Evolutionary conservation across 306 rosid species (phyloP).

Genomic region (Fragaria ananassa): DNA sequence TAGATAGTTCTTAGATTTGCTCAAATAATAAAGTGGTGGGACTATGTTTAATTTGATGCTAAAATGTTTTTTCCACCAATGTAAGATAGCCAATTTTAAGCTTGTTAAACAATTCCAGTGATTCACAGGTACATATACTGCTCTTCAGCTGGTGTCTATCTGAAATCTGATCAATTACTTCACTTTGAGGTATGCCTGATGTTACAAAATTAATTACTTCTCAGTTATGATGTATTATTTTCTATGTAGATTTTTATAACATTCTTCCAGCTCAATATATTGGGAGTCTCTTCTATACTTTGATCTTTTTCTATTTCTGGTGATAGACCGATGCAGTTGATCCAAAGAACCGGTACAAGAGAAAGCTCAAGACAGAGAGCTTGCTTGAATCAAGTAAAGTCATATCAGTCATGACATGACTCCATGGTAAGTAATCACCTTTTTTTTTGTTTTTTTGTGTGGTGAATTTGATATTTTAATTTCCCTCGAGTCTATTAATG

Average conservation of each 20-base stretch:
- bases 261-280: not conserved
- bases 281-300: not conserved
- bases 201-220: constrained; percentile 9
- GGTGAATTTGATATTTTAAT: too few species aligned
- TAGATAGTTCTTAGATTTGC: not conserved
- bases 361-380: constrained; percentile 95
- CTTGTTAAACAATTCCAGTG: constrained; percentile 2
- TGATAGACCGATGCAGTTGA: constrained; percentile 80
- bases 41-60: not conserved
- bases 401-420: too few species aligned
- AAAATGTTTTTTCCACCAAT: not conserved
- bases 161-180: constrained; percentile 75
- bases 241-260: not conserved
- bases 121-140: constrained; percentile 89
- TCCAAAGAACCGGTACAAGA: constrained; percentile 99
- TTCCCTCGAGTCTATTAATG: too few species aligned
- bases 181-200: constrained; percentile 70
- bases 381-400: constrained; percentile 43
- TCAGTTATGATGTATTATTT: too few species aligned
- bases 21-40: not conserved
- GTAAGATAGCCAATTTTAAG: not conserved
- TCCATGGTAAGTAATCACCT: too few species aligned
- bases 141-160: constrained; percentile 97
- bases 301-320: constrained; percentile 1
- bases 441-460: too few species aligned